Percentiles rank a stretch among this genome's conserved stretches.
Conservation (phyloP, 176 grass and related monocot genomes). For the Dactylis glomerata region DNA sequence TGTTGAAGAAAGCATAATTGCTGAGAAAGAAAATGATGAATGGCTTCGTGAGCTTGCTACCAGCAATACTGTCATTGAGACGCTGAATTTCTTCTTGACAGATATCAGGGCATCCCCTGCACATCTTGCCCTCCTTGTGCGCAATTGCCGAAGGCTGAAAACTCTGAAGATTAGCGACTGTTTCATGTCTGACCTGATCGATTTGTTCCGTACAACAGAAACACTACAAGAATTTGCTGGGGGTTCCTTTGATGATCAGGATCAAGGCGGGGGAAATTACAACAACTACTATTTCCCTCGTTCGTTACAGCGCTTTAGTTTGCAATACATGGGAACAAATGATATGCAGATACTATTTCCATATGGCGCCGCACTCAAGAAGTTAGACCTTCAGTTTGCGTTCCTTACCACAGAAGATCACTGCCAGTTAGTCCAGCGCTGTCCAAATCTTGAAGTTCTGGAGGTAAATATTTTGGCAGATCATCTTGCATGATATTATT, state of each 20-base stretch:
- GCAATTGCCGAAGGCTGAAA: conserved; percentile 58
- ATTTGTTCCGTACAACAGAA: conserved; percentile 51
- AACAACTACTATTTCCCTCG: conserved; percentile 64
- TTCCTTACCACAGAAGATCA: conserved; percentile 89
- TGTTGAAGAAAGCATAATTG: conserved; percentile 73
- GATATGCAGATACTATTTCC: conserved; percentile 81
- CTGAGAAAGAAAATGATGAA: conserved; percentile 54
- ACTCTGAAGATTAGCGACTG: conserved; percentile 76
- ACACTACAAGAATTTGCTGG: conserved; percentile 74
- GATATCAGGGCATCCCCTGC: conserved; percentile 52
- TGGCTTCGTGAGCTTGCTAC: conserved; percentile 77
- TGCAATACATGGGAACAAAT: conserved; percentile 68
- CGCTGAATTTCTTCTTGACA: conserved; percentile 81
- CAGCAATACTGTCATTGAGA: conserved; percentile 56
- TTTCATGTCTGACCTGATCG: conserved; percentile 49
- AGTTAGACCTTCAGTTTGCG: conserved; percentile 87
- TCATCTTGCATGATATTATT: conserved; percentile 2
- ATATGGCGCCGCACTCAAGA: conserved; percentile 67
- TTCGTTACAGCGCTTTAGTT: conserved; percentile 45
- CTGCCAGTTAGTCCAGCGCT: conserved; percentile 83
- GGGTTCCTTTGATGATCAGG: conserved; percentile 68
- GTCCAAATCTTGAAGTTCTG: conserved; percentile 82
- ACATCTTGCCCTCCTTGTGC: conserved; percentile 69
- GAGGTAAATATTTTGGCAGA: conserved; percentile 56
- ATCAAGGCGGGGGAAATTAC: conserved; percentile 47